These are phyloP conservation scores for Puccinia novopanici DNA, from an alignment of 1,284 basidiomycete genomes.

Conservation along the genomic window DNA sequence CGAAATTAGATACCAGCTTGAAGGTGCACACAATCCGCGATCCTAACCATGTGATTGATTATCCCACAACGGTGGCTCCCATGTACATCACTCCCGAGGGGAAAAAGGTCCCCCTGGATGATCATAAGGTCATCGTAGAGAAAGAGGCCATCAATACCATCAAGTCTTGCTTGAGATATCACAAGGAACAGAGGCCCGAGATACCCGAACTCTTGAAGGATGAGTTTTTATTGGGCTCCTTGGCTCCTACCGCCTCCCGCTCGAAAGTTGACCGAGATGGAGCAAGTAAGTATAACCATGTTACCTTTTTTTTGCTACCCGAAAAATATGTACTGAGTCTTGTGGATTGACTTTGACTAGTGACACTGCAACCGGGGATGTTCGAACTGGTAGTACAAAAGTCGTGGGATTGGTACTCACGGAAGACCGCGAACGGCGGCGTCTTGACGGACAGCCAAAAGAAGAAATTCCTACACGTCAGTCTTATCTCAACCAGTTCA, in stretches of 20 bases:
- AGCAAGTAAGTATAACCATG: background rate
- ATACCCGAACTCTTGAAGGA: slow-evolving; percentile 68
- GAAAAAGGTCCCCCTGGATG: slow-evolving; percentile 64
- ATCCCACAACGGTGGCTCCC: slow-evolving; percentile 69
- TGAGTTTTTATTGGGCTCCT: slow-evolving; percentile 59
- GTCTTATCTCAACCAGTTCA: background rate
- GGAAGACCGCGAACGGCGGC: slow-evolving; percentile 20
- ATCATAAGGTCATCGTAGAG: slow-evolving; percentile 69
- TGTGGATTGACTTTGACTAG: background rate
- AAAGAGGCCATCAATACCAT: slow-evolving; percentile 72
- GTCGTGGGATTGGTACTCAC: slow-evolving; percentile 41
- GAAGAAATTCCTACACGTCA: slow-evolving; percentile 33
- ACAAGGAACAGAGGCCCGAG: slow-evolving; percentile 74
- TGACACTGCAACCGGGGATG: slow-evolving; percentile 26
- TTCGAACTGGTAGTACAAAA: slow-evolving; percentile 30
- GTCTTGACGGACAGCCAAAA: slow-evolving; percentile 27
- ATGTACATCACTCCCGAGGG: slow-evolving; percentile 60
- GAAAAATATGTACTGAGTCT: background rate
- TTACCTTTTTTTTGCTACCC: background rate
- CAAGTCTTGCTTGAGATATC: slow-evolving; percentile 71
- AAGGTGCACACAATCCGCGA: slow-evolving; percentile 88
- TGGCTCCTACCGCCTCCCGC: background rate
- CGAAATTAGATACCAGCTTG: slow-evolving; percentile 77
- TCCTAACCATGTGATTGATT: slow-evolving; percentile 70
- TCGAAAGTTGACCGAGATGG: background rate